These are phyloP conservation scores for Ophiostoma perfectum DNA, from an alignment of 2,329 filamentous ascomycete species.

Conservation along the genomic window DNA sequence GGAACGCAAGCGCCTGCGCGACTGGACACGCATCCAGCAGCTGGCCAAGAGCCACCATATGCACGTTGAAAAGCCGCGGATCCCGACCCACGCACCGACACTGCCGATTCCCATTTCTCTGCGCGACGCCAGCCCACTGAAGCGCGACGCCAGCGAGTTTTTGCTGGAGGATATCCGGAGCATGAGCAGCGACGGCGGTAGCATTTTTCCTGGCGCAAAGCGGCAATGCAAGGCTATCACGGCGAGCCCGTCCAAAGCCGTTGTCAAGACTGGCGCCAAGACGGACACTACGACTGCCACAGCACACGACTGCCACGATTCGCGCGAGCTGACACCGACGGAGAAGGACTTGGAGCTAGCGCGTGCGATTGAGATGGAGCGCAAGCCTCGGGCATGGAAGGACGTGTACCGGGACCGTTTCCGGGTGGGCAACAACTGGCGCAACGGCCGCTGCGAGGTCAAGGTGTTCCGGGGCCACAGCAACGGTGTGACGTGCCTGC, in stretches of 20 bases:
- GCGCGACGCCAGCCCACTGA: constrained; percentile 30
- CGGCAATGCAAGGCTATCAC: constrained; percentile 4
- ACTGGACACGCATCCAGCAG: constrained; percentile 80
- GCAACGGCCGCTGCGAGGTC: constrained; percentile 81
- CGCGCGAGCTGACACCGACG: neutral
- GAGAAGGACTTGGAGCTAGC: constrained; percentile 23
- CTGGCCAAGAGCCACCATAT: constrained; percentile 41
- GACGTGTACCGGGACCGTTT: constrained; percentile 91
- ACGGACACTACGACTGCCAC: constrained; percentile 23
- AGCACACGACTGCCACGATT: constrained; percentile 12
- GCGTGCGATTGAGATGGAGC: constrained; percentile 32
- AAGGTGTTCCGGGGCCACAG: constrained; percentile 78
- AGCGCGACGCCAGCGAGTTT: constrained; percentile 35
- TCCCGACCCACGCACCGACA: constrained; percentile 30
- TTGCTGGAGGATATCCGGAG: constrained; percentile 29
- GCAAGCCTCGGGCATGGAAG: constrained; percentile 75
- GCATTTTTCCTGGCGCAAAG: neutral
- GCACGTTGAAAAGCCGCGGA: constrained; percentile 28
- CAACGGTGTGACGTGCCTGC: constrained; percentile 69
- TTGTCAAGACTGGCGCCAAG: neutral
- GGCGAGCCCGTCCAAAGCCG: neutral
- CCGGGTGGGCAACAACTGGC: constrained; percentile 96
- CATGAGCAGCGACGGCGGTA: constrained; percentile 26
- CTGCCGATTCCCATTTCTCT: constrained; percentile 30
- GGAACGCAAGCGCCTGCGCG: constrained; percentile 79